Evolutionary conservation across 352 stramenopile genomes (phyloP).

Genomic region (Phytophthora pistaciae): DNA sequence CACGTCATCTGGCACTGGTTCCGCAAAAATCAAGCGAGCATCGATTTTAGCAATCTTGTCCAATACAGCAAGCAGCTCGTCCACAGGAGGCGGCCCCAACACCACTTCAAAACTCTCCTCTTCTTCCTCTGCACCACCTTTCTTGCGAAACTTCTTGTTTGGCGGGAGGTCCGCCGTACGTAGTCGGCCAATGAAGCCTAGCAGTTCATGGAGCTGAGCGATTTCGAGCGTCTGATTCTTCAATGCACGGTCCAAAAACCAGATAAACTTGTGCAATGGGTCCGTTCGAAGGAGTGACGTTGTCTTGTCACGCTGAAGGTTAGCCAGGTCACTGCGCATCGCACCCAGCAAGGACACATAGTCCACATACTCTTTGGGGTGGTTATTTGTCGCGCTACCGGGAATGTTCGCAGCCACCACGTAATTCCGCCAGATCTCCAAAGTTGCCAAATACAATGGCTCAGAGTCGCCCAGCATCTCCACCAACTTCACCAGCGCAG

Average conservation of each 20-base stretch:
- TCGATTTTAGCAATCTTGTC: constrained; percentile 88
- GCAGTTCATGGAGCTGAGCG: constrained; percentile 73
- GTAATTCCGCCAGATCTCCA: constrained; percentile 86
- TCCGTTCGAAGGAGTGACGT: constrained; percentile 75
- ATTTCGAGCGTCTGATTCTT: constrained; percentile 82
- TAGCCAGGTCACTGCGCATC: constrained; percentile 81
- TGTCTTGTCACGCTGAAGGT: constrained; percentile 84
- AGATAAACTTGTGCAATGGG: constrained; percentile 91
- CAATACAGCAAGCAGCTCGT: constrained; percentile 72
- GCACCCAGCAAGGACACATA: constrained; percentile 85
- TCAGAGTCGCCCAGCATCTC: constrained; percentile 89
- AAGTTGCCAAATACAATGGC: constrained; percentile 76
- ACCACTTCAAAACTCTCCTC: constrained; percentile 87
- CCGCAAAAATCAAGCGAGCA: constrained; percentile 82
- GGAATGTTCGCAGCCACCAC: constrained; percentile 76
- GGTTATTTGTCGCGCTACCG: constrained; percentile 56
- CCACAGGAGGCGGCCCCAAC: constrained; percentile 73
- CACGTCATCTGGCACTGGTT: constrained; percentile 86
- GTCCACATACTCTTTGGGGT: constrained; percentile 86
- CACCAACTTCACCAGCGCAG: constrained; percentile 66
- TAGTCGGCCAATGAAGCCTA: constrained; percentile 76
- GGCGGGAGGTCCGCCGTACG: constrained; percentile 71
- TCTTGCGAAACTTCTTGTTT: constrained; percentile 88
- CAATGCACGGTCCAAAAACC: constrained; percentile 84
- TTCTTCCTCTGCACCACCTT: constrained; percentile 66